Conservation (phyloP, 495 filamentous ascomycete genomes). For the Halenospora varia region DNA sequence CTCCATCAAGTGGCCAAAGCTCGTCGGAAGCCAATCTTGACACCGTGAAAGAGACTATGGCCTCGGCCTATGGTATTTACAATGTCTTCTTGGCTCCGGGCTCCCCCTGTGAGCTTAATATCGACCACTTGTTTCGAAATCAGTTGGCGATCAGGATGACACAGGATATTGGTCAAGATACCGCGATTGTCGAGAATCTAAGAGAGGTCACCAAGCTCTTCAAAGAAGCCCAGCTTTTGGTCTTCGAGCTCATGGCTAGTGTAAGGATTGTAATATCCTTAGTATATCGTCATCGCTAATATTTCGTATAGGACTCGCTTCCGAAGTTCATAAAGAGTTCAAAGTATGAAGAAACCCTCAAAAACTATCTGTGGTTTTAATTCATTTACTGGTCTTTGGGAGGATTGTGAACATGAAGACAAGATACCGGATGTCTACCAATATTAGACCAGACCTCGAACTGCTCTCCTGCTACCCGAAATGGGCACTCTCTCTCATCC, state of each 20-base stretch:
- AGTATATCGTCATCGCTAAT: neutral
- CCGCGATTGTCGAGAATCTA: slow-evolving; percentile 85
- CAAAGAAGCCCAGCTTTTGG: slow-evolving; percentile 91
- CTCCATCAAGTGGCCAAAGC: slow-evolving; percentile 20
- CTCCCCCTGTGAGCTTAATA: slow-evolving; percentile 98
- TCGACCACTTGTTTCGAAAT: slow-evolving; percentile 92
- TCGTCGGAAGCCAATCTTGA: slow-evolving; percentile 68
- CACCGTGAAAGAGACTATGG: slow-evolving; percentile 89
- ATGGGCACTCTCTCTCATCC: too few relatives aligned
- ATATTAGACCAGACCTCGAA: too few relatives aligned
- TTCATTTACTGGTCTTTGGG: slow-evolving; percentile 28
- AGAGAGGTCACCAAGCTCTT: slow-evolving; percentile 91
- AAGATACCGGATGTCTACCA: too few relatives aligned
- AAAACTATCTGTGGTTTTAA: slow-evolving; percentile 58
- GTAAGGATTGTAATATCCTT: slow-evolving; percentile 52
- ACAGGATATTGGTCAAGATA: slow-evolving; percentile 84
- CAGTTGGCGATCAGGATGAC: slow-evolving; percentile 96
- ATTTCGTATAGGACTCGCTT: slow-evolving; percentile 69
- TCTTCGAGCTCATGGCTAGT: slow-evolving; percentile 98
- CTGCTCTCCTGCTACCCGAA: too few relatives aligned
- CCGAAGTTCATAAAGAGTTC: slow-evolving; percentile 89
- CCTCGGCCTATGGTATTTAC: slow-evolving; percentile 96
- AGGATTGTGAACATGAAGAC: too few relatives aligned
- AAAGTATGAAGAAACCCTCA: slow-evolving; percentile 67
- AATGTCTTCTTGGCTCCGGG: slow-evolving; percentile 98